phyloP scores from a whole-genome alignment of 208 protist species.

The Leishmania major region DNA sequence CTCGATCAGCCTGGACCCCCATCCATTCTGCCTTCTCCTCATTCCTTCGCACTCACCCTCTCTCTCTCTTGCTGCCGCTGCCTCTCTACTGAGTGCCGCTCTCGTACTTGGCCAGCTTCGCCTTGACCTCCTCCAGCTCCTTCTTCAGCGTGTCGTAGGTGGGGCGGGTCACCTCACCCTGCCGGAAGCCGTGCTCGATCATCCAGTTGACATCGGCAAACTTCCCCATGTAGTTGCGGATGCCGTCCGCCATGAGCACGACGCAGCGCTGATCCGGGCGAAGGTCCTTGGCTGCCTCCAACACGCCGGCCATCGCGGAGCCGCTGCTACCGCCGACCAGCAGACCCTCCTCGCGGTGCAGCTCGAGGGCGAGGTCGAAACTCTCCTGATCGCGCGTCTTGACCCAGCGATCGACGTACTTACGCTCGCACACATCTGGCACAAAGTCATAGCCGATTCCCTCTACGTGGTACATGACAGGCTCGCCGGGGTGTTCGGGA shows the following conservation, averaged over 20 bases:
- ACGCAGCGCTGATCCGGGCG: slow-evolving; percentile 90
- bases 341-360: slow-evolving; percentile 96
- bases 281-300: slow-evolving; percentile 94
- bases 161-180: slow-evolving; percentile 67
- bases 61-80: slow-evolving; percentile 8
- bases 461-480: slow-evolving; percentile 93
- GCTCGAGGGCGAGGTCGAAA: slow-evolving; percentile 91
- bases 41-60: not conserved
- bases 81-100: slow-evolving; percentile 25
- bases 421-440: slow-evolving; percentile 93
- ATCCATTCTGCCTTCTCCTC: slow-evolving; percentile 3
- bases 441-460: slow-evolving; percentile 99
- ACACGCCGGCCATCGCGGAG: slow-evolving; percentile 87
- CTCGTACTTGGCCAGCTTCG: slow-evolving; percentile 75
- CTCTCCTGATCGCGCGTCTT: slow-evolving; percentile 95
- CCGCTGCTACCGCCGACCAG: slow-evolving; percentile 96
- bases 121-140: slow-evolving; percentile 55
- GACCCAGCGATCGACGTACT: slow-evolving; percentile 93
- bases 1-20: not conserved
- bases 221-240: slow-evolving; percentile 98
- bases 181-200: slow-evolving; percentile 93
- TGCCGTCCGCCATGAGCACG: slow-evolving; percentile 95
- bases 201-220: slow-evolving; percentile 97
- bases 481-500: slow-evolving; percentile 58
- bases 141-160: slow-evolving; percentile 78